Conservation (phyloP, 2,329 filamentous ascomycete species). For the Sclerotinia sclerotiorum region DNA sequence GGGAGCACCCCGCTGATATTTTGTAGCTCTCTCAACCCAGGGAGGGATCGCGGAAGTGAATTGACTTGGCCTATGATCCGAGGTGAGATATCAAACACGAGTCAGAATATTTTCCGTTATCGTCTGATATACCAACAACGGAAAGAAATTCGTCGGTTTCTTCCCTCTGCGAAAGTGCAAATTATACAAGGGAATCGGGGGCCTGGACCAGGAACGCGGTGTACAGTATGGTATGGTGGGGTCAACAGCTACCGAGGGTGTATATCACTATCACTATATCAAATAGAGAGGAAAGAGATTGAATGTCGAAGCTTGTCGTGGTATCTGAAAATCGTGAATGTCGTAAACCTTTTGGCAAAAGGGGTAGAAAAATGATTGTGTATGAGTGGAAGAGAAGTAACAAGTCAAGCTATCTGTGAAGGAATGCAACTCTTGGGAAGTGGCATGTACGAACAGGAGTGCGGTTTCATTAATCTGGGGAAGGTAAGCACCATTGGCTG, state of each 20-base stretch:
- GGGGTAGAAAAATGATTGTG: conserved; percentile 1
- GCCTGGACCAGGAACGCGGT: conserved; percentile 19
- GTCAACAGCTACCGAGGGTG: conserved; percentile 22
- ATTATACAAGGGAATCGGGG: conserved; percentile 17
- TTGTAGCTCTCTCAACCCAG: conserved; percentile 5
- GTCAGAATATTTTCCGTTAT: not conserved
- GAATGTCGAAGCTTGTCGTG: conserved; percentile 12
- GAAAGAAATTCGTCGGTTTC: not conserved
- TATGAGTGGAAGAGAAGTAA: not conserved
- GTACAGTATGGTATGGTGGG: conserved; percentile 23
- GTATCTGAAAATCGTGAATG: conserved; percentile 4
- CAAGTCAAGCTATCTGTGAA: conserved; percentile 3
- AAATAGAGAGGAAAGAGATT: conserved; percentile 20
- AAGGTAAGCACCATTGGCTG: conserved; percentile 34
- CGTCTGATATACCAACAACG: not conserved
- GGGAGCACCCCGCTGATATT: conserved; percentile 21
- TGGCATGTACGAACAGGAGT: conserved; percentile 11
- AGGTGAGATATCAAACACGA: not conserved
- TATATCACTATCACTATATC: conserved; percentile 15
- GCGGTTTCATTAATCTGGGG: conserved; percentile 38
- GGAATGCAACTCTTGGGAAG: conserved; percentile 21
- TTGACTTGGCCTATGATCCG: not conserved
- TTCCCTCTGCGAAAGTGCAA: conserved; percentile 1
- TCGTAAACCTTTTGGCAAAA: not conserved
- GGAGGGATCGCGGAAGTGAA: not conserved